Evolutionary conservation across 2,329 filamentous ascomycete genomes (phyloP).

Genomic region (Fusarium falciforme): DNA sequence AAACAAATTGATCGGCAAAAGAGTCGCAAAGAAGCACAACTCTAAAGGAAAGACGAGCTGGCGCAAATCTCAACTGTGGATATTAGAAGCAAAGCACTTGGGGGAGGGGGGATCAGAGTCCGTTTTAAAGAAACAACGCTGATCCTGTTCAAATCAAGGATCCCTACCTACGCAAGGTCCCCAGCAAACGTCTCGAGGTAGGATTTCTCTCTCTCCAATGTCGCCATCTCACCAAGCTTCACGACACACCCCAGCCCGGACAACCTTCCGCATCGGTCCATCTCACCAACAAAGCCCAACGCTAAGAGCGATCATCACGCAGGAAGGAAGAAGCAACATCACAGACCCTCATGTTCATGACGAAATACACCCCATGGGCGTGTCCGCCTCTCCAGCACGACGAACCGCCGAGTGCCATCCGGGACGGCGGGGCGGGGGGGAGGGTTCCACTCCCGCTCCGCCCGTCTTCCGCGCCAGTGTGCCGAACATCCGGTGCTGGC

Average conservation of each 20-base stretch:
- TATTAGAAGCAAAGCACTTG: neutral
- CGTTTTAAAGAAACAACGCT: constrained; percentile 30
- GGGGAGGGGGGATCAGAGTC: constrained; percentile 14
- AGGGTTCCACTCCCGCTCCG: constrained; percentile 24
- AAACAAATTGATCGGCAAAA: neutral
- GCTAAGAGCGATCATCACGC: constrained; percentile 22
- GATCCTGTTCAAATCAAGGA: constrained; percentile 17
- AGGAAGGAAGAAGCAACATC: neutral
- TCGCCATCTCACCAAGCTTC: constrained; percentile 6
- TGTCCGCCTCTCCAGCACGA: neutral
- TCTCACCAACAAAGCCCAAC: constrained; percentile 10
- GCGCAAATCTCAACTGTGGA: constrained; percentile 9
- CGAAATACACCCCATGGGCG: constrained; percentile 10
- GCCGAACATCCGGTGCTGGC: constrained; percentile 41
- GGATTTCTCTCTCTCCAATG: neutral
- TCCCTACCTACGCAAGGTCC: constrained; percentile 29
- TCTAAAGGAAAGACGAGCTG: constrained; percentile 9
- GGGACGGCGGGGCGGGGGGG: constrained; percentile 29
- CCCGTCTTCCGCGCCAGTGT: constrained; percentile 39
- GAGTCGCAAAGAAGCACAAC: neutral
- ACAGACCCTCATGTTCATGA: constrained; percentile 6
- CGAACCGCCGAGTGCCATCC: constrained; percentile 22
- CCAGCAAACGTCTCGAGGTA: constrained; percentile 7
- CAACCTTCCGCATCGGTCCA: constrained; percentile 28
- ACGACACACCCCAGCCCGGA: constrained; percentile 10